A percentile compares a stretch with the other conserved stretches of the same genome.
Evolutionary conservation across 805 yeast genomes (phyloP).

Genomic region (Ogataea pignaliae): DNA sequence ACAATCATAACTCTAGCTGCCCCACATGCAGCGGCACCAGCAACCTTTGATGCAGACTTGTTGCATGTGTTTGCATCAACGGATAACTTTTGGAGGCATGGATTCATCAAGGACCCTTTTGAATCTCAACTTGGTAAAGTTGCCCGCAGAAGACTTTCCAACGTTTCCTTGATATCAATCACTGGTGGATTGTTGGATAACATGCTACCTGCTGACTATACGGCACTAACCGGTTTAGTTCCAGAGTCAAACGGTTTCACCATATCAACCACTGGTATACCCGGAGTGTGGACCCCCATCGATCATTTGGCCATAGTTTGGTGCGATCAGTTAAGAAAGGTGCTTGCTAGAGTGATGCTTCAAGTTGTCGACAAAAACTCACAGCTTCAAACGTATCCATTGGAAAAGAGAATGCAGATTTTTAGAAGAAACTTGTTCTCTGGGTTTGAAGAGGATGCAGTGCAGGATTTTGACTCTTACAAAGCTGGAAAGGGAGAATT

Average conservation of each 20-base stretch:
- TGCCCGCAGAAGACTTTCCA: slow-evolving; percentile 43
- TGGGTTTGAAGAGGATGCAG: slow-evolving; percentile 49
- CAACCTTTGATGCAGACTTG: slow-evolving; percentile 88
- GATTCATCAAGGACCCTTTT: slow-evolving; percentile 33
- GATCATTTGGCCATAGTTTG: slow-evolving; percentile 95
- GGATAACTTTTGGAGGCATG: slow-evolving; percentile 76
- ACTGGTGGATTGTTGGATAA: slow-evolving; percentile 84
- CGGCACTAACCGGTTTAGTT: slow-evolving; percentile 64
- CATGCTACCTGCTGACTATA: slow-evolving; percentile 86
- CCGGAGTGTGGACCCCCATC: slow-evolving; percentile 88
- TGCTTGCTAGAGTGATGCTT: slow-evolving; percentile 53
- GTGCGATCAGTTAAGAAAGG: slow-evolving; percentile 83
- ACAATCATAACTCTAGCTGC: slow-evolving; percentile 83
- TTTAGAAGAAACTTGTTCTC: slow-evolving; percentile 45
- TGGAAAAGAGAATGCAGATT: slow-evolving; percentile 53
- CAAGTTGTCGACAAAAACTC: slow-evolving; percentile 50
- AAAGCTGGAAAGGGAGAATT: slow-evolving; percentile 14
- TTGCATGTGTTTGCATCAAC: slow-evolving; percentile 66
- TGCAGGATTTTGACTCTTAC: slow-evolving; percentile 24
- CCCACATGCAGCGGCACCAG: slow-evolving; percentile 90
- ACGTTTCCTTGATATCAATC: slow-evolving; percentile 73
- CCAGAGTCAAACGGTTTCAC: slow-evolving; percentile 79
- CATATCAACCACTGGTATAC: slow-evolving; percentile 80
- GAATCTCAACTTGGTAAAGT: slow-evolving; percentile 18
- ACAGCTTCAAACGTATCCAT: slow-evolving; percentile 46